Base-by-base conservation (phyloP, 495 filamentous ascomycete genomes). In the Diplogelasinospora grovesii region DNA sequence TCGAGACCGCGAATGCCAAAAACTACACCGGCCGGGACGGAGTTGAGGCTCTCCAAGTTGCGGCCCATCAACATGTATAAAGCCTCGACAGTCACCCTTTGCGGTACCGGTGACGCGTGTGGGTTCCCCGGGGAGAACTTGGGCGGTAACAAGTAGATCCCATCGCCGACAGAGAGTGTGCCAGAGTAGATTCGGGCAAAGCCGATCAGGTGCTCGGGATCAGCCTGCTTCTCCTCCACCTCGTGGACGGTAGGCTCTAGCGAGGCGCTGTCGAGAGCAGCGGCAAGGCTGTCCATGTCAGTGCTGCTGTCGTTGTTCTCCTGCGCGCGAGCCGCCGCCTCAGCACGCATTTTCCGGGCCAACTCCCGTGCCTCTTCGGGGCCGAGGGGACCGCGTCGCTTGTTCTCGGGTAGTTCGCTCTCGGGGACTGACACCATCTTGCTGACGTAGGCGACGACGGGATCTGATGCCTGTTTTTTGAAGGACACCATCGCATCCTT, bases 1-100 rank as follows among this genome's bases (percentile, higher is more conserved):
- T 89, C 89, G 8, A 99, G 74, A 14, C 92, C 92, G 13, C 79
- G 86, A 23, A 99, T 88, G n/a, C 90, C 92, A 55, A 97, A 96
- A 7, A 99, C 85, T 7, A 92, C 88, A 21, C 92, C 92, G 15
- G 92, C 90, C 3, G 92, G 89, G 0, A 97, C 89, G 0, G 84
- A 84, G 28, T 75, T 67, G 3, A 99, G 76, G 0, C 82, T 72
- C 52, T 97, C 92, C 1, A 99, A 72, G 45, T 83, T 81, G 28
- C 89, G 75, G 23, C 92, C 92, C 92, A 99, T 99, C 34, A 99
- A 73, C 46, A 97, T 82, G 63, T 99, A 99, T 14, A 99, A 68
- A 4, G 86, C 85, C 20, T 81, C 89, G 22, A 99, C 81, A 1
- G 74, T 89, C 24, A 90, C 80, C 57, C 89, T 89, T 50, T 82